Evolutionary conservation across 2,329 filamentous ascomycete genomes (phyloP), one percentile per base, ranked within the genome.

Genomic region (Furcasterigmium furcatum): DNA sequence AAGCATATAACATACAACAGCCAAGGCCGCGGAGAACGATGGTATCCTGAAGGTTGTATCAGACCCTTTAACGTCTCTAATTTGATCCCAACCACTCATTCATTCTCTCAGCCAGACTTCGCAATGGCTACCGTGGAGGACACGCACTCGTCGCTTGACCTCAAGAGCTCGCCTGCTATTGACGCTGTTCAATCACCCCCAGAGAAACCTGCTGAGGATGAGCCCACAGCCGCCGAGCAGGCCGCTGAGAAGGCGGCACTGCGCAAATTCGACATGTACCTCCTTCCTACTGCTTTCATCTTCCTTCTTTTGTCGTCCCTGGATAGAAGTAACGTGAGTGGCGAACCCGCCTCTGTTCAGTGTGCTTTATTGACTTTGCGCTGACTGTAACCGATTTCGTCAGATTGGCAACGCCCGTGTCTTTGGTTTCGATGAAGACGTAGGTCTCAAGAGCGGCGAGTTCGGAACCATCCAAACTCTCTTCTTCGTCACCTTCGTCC

Each of bases 351-450:
- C 5, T 49, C 47, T 2, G 49, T 53, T 13, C 43, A 9, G 46
- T 53, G n/a, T 19, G 39, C 13, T 50, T 48, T 30, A 35, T 48
- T 5, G 29, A 46, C 2, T 19, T 52, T 21, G 43, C 46, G 25
- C 46, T 38, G n/a, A 40, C 49, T 8, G 49, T 49, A 19, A 21
- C 46, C 20, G 43, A 35, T 35, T 50, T 48, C 24, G n/a, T n/a
- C 38, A 48, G n/a, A 45, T 47, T 32, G 64, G 60, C n/a, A 66
- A 69, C 44, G 60, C 62, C 6, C 52, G 62, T 21, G 56, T 66
- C 21, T 54, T 62, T 47, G 57, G 67, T 45, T 52, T 68, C 4
- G 53, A 60, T 3, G 54, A 62, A 18, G 57, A 61, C 20, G 57
- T 64, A 9, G 52, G 57, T 1, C 57, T 66, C 48, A 48, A 50